Conservation (phyloP, 371 early-diverging fungal genomes). For the Sporodiniella umbellata region DNA sequence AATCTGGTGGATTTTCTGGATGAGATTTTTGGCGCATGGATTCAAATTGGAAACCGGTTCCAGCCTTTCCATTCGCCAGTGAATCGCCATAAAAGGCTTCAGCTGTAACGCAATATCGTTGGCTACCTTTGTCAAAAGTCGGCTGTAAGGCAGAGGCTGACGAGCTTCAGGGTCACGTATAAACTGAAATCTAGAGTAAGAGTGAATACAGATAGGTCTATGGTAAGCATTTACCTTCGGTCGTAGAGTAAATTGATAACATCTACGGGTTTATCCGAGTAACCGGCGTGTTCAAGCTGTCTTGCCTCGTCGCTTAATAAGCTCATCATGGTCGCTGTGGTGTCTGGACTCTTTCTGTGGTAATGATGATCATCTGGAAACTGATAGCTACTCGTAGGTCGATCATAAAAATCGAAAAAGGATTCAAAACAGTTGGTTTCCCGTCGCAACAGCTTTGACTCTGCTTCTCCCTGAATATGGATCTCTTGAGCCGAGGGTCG, state of each 20-base stretch:
- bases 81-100: slow-evolving; percentile 45
- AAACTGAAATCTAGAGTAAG: slow-evolving; percentile 28
- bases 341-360: slow-evolving; percentile 10
- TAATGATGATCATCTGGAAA: slow-evolving; percentile 20
- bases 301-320: slow-evolving; percentile 30
- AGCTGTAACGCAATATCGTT: slow-evolving; percentile 32
- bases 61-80: slow-evolving; percentile 53
- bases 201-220: no score
- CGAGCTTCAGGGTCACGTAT: slow-evolving; percentile 26
- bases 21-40: slow-evolving; percentile 36
- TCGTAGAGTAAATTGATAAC: slow-evolving; percentile 45
- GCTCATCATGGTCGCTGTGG: slow-evolving; percentile 26
- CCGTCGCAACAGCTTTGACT: slow-evolving; percentile 10
- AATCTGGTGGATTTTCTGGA: slow-evolving; percentile 19
- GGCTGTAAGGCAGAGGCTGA: slow-evolving; percentile 32
- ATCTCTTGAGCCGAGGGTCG: slow-evolving; percentile 37
- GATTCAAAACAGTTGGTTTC: slow-evolving; percentile 19
- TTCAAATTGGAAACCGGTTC: slow-evolving; percentile 36
- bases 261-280: slow-evolving; percentile 18
- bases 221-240: slow-evolving; percentile 10
- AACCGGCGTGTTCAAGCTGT: slow-evolving; percentile 15
- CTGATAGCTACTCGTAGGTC: slow-evolving; percentile 27
- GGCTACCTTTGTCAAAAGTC: slow-evolving; percentile 27
- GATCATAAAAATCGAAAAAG: slow-evolving; percentile 15
- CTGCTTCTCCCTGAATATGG: slow-evolving; percentile 17